Conservation (phyloP, 306 rosid species). For the Prunus mume region DNA sequence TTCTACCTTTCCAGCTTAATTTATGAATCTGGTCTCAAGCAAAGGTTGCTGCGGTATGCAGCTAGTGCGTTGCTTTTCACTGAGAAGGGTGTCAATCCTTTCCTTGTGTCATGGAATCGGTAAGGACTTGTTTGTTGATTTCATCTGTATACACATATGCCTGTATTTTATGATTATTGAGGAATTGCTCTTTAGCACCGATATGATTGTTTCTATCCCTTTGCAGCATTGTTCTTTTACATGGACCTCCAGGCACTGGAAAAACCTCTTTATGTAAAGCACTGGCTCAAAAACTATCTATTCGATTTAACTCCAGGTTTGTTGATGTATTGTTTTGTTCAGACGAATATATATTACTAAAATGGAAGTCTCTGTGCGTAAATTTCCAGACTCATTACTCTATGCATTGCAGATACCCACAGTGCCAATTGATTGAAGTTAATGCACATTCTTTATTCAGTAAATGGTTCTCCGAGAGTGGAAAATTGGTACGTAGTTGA, state of each 20-base stretch:
- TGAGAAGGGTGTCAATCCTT: constrained; percentile 89
- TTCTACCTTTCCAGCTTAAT: constrained; percentile 62
- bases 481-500: constrained; percentile 78
- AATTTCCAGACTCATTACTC: not conserved
- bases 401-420: constrained; percentile 58
- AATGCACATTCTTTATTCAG: constrained; percentile 99
- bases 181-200: constrained; percentile 1
- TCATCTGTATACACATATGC: not conserved
- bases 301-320: constrained; percentile 76
- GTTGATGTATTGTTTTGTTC: constrained; percentile 12
- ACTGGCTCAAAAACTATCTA: constrained; percentile 86
- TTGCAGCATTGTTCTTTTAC: constrained; percentile 79
- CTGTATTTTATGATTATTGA: not conserved
- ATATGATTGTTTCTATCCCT: constrained; percentile 18
- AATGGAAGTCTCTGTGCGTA: not conserved
- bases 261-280: constrained; percentile 97
- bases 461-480: constrained; percentile 99
- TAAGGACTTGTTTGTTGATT: constrained; percentile 30
- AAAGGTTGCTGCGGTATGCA: constrained; percentile 74
- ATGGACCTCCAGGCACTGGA: constrained; percentile 98
- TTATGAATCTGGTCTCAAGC: constrained; percentile 93
- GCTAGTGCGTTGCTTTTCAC: constrained; percentile 92
- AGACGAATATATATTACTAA: not conserved
- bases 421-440: constrained; percentile 81
- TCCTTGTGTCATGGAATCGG: constrained; percentile 98